Evolutionary conservation across 345 rosid genomes (phyloP).

Genomic region (Populus davidiana): DNA sequence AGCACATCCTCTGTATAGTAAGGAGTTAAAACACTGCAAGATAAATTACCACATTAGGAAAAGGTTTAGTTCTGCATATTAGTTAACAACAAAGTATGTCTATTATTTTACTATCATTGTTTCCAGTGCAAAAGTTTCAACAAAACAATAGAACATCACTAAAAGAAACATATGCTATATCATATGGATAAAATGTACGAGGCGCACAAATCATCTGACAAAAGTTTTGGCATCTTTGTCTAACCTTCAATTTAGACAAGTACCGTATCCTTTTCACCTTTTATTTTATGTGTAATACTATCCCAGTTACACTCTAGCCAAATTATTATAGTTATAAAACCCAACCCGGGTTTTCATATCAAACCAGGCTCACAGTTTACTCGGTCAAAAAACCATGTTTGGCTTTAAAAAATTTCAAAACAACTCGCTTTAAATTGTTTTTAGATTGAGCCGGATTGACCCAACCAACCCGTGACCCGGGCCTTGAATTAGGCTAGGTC

Average conservation of each 20-base stretch:
- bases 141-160: not conserved
- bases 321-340: not conserved
- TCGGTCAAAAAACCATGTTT: too few relatives aligned
- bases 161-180: too few relatives aligned
- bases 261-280: not conserved
- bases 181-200: not conserved
- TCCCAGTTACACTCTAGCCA: not conserved
- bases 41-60: constrained; percentile 13
- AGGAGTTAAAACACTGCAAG: constrained; percentile 85
- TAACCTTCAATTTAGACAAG: not conserved
- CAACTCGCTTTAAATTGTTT: too few relatives aligned
- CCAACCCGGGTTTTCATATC: too few relatives aligned
- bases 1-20: constrained; percentile 91
- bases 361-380: too few relatives aligned
- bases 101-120: not conserved
- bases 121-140: not conserved
- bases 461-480: too few relatives aligned
- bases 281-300: not conserved
- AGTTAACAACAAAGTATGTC: not conserved
- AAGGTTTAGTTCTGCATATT: not conserved
- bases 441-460: too few relatives aligned
- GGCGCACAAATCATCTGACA: not conserved
- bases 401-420: too few relatives aligned
- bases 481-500: too few relatives aligned
- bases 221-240: not conserved